Conservation (phyloP, 306 rosid species). For the Begonia loranthoides region DNA sequence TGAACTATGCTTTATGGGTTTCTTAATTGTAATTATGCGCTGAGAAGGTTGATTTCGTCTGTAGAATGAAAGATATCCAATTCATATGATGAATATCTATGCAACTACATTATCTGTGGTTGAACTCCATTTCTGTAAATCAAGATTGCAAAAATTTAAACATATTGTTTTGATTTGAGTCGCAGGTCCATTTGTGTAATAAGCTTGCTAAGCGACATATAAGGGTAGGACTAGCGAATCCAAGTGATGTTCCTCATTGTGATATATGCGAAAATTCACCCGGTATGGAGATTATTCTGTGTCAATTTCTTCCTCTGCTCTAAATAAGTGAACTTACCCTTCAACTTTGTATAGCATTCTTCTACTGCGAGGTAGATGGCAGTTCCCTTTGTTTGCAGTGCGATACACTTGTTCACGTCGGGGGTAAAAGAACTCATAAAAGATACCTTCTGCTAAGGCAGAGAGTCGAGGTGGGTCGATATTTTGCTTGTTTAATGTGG, state of each 20-base stretch:
- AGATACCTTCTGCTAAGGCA: constrained; percentile 55
- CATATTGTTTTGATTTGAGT: constrained; percentile 2
- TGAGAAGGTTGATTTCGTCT: no score
- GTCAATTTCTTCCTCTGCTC: neutral
- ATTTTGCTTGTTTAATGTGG: neutral
- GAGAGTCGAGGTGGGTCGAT: constrained; percentile 32
- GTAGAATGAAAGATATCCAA: no score
- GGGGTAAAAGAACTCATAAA: constrained; percentile 60
- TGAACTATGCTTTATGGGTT: no score
- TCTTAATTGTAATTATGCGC: no score
- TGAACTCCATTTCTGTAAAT: no score
- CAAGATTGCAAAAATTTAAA: no score
- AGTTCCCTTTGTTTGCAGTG: constrained; percentile 72
- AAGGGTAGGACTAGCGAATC: constrained; percentile 53
- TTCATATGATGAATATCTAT: no score
- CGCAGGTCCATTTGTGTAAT: constrained; percentile 64
- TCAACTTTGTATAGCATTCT: constrained; percentile 35
- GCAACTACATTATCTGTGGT: no score
- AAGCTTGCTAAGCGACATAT: constrained; percentile 65
- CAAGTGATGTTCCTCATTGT: constrained; percentile 49
- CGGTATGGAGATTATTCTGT: constrained; percentile 19
- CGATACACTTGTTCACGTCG: constrained; percentile 61
- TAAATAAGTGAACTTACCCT: neutral
- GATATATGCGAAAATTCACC: constrained; percentile 71
- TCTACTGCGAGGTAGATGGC: constrained; percentile 68